These are phyloP conservation scores for Rhizopogon vinicolor DNA, from an alignment of 768 basidiomycete species.

Conservation along the genomic window DNA sequence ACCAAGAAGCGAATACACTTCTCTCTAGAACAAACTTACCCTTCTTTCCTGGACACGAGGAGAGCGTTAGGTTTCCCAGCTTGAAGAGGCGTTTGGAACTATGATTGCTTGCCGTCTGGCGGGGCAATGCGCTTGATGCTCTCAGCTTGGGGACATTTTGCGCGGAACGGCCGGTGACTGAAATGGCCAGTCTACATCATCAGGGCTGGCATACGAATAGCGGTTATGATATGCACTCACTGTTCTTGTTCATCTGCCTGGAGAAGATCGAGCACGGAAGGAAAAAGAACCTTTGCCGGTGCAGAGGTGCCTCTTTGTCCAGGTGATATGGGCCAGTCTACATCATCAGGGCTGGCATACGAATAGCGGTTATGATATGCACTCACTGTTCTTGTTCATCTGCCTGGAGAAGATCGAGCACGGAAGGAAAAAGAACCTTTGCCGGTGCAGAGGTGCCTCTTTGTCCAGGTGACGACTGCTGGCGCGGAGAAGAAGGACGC, in stretches of 20 bases:
- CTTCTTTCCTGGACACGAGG: slow-evolving; percentile 96
- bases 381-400: slow-evolving; percentile 1
- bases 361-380: background rate
- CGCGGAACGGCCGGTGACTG: background rate
- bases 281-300: slow-evolving; percentile 1
- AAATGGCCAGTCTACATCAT: background rate
- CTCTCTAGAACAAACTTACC: slow-evolving; percentile 34
- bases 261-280: slow-evolving; percentile 10
- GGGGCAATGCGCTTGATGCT: slow-evolving; percentile 3
- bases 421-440: slow-evolving; percentile 6
- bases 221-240: background rate
- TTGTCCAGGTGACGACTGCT: background rate
- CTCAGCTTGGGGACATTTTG: slow-evolving; percentile 6
- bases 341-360: background rate
- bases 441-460: slow-evolving; percentile 2
- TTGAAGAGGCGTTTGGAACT: slow-evolving; percentile 17
- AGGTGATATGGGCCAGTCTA: too few relatives aligned
- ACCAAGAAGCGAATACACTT: background rate
- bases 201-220: background rate
- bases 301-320: slow-evolving; percentile 1
- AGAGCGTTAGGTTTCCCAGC: slow-evolving; percentile 85
- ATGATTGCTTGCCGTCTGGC: slow-evolving; percentile 4
- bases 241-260: background rate
- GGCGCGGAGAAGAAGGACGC: too few relatives aligned
- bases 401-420: slow-evolving; percentile 5